Evolutionary conservation across 1,284 basidiomycete species (phyloP), one percentile per base, ranked within the genome.

Genomic region (Cryptococcus wingfieldii): DNA sequence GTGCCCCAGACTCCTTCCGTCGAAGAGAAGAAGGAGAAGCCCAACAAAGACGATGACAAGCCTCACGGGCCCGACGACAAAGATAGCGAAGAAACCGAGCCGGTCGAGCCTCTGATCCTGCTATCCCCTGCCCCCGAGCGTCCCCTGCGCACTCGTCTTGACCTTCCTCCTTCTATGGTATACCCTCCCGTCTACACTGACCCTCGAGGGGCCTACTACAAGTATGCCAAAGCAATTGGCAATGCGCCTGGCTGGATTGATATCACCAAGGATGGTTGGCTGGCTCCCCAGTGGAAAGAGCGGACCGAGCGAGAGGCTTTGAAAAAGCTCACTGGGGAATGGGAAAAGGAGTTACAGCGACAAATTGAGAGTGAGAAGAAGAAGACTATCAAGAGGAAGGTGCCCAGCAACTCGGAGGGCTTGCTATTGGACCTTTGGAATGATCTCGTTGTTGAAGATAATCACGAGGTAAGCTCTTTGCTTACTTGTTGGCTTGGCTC

Each of bases 401-500:
- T 70, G 2, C 69, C 69, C 1, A 49, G 41, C 6, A 61, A 42
- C 0, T 58, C 56, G 9, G 65, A 66, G 18, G 60, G 56, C 50
- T 55, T 71, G n/a, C 50, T 71, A 42, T 38, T 65, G 49, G 51
- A 68, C n/a, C 51, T 71, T 34, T 71, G 69, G 69, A 71, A 71
- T 56, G 65, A 67, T 42, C 57, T 71, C 10, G 65, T 58, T 27
- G 59, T 66, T 39, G 58, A 64, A 5, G 37, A 51, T 3, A 59
- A 57, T 25, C 51, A 68, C 38, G 69, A 71, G 60, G 69, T 69
- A 53, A 56, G 69, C 56, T 8, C 23, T 37, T 25, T 3, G 10
- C 16, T 10, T 19, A n/a, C 12, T 25, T 9, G 47, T 16, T 37
- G 12, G 8, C 18, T 7, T 47, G 45, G 19, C 31, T 47, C 12